A percentile compares a stretch with the other conserved stretches of the same genome.
Conservation (phyloP, 2,329 filamentous ascomycete genomes). For the Leptographium galeiforme region DNA sequence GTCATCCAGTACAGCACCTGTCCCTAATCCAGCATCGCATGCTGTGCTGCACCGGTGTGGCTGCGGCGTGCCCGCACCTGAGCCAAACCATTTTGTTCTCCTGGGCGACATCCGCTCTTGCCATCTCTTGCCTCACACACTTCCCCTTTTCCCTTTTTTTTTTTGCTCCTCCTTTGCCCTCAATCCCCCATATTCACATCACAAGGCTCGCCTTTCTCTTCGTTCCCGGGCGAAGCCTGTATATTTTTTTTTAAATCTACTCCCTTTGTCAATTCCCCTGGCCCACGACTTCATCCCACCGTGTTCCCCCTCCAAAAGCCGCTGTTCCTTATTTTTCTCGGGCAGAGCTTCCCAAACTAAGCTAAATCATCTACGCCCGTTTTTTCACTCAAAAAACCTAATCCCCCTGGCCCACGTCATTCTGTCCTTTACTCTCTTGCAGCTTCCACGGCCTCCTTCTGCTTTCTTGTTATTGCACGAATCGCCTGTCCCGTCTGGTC, state of each 20-base stretch:
- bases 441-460: neutral
- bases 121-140: neutral
- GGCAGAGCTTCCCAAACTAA: neutral
- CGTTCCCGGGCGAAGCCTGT: constrained; percentile 4
- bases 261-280: neutral
- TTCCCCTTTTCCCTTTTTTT: neutral
- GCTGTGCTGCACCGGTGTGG: no score
- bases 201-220: neutral
- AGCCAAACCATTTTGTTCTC: no score
- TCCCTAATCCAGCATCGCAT: neutral
- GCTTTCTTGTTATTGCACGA: neutral
- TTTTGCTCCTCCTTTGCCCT: neutral
- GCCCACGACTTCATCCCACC: neutral
- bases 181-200: no score
- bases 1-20: neutral
- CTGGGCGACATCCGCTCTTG: no score
- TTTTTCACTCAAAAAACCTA: neutral
- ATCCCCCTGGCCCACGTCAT: constrained; percentile 1
- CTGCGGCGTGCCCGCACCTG: no score
- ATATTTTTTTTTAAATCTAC: constrained; percentile 1
- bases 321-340: neutral
- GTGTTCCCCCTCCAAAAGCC: neutral
- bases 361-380: constrained; percentile 1
- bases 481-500: neutral
- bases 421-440: neutral